Percentiles rank a stretch among this genome's conserved stretches.
Conservation (phyloP, 2,329 filamentous ascomycete genomes). For the Fusarium nurragi region DNA sequence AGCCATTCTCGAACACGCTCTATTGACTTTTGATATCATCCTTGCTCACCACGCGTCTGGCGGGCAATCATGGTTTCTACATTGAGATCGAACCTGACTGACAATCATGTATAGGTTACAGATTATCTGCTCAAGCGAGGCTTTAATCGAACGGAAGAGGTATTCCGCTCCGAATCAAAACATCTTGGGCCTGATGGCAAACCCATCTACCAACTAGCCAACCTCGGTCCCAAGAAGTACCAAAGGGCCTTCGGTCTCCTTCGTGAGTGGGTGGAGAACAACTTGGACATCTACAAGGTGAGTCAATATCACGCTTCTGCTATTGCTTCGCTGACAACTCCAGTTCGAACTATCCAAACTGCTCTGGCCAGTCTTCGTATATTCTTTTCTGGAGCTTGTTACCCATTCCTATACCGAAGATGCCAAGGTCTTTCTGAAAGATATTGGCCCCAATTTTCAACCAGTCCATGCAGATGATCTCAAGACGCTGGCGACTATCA, state of each 20-base stretch:
- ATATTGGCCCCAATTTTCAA: slow-evolving; percentile 75
- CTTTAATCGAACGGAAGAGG: slow-evolving; percentile 90
- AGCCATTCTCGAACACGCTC: background rate
- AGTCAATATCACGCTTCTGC: slow-evolving; percentile 28
- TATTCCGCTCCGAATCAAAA: slow-evolving; percentile 89
- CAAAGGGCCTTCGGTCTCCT: slow-evolving; percentile 77
- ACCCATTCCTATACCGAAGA: slow-evolving; percentile 76
- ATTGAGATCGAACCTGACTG: slow-evolving; percentile 16
- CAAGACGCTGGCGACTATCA: slow-evolving; percentile 76
- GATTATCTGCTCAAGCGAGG: slow-evolving; percentile 97
- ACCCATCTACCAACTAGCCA: slow-evolving; percentile 75
- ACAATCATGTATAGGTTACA: slow-evolving; percentile 66
- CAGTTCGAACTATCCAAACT: slow-evolving; percentile 88
- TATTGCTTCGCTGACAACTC: slow-evolving; percentile 27
- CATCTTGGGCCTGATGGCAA: slow-evolving; percentile 83
- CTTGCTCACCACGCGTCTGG: background rate
- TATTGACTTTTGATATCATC: background rate
- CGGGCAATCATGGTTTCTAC: background rate
- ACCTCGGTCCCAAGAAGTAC: slow-evolving; percentile 80
- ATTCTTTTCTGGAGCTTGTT: slow-evolving; percentile 86
- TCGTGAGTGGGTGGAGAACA: slow-evolving; percentile 87
- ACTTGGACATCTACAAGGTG: slow-evolving; percentile 93
- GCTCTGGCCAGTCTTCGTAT: slow-evolving; percentile 93
- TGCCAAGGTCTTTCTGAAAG: slow-evolving; percentile 76
- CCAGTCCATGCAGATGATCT: slow-evolving; percentile 83